Evolutionary conservation across 345 rosid species (phyloP).

Genomic region (Pugionium cornutum): DNA sequence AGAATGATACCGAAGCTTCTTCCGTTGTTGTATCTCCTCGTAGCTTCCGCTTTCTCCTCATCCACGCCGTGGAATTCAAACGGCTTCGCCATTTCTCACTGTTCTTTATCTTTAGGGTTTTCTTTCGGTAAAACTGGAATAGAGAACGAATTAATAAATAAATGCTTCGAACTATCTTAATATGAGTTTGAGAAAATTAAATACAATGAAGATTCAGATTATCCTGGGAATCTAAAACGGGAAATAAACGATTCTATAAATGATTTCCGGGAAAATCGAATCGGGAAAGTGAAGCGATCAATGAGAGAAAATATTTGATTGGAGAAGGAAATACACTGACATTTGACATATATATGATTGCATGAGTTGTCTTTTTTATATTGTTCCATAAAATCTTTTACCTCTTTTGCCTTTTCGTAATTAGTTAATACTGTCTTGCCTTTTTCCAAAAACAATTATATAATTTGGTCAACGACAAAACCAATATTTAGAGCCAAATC

Average conservation of each 20-base stretch:
- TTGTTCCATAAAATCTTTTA: background rate
- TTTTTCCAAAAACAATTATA: background rate
- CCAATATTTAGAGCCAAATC: too few species aligned
- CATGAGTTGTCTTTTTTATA: background rate
- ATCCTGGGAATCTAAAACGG: slow-evolving; percentile 12
- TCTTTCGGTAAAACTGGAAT: too few species aligned
- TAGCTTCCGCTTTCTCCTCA: slow-evolving; percentile 38
- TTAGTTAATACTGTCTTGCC: background rate
- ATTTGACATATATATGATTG: slow-evolving; percentile 17
- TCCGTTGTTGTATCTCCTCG: slow-evolving; percentile 33
- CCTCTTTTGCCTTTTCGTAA: background rate
- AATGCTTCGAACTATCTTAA: background rate
- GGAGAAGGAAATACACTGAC: slow-evolving; percentile 13
- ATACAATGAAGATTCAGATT: slow-evolving; percentile 11
- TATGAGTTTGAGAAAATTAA: background rate
- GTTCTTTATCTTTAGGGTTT: too few species aligned
- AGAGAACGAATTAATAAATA: too few species aligned
- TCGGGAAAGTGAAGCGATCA: slow-evolving; percentile 27
- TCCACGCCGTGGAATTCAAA: slow-evolving; percentile 18
- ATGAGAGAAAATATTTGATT: slow-evolving; percentile 19
- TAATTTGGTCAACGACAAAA: too few species aligned
- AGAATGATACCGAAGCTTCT: background rate
- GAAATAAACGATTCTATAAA: slow-evolving; percentile 15
- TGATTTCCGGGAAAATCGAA: slow-evolving; percentile 19
- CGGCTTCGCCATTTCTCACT: background rate